Base-by-base conservation (phyloP, 768 basidiomycete species). In the Lactifluus pinguis region DNA sequence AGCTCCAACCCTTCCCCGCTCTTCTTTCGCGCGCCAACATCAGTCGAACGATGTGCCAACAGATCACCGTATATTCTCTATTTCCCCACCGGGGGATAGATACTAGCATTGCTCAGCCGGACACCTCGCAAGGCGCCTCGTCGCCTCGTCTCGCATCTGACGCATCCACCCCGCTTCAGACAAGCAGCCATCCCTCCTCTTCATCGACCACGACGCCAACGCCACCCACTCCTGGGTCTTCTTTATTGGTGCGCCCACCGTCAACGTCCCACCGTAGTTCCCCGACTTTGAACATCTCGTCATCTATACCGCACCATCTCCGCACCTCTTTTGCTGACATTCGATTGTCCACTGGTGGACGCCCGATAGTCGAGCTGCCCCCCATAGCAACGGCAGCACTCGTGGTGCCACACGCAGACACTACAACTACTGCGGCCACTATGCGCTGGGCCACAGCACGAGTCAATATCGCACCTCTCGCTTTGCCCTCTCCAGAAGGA, bases 401-500 rank as follows among this genome's bases (percentile, higher is more conserved):
- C 1, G 45, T 65, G 50, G 66, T 74, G 38, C 58, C 67, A 19
- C 79, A 77, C 55, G 69, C 80, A 4, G 84, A 88, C 39, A 75
- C 81, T 1, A 81, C 83, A 21, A 81, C 87, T n/a, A 76, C 85
- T 2, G 90, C 89, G 0, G 91, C 92, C 0, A 85, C 91, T 1
- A 83, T 94, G 74, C 87, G 91, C 41, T 85, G 84, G 80, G 92
- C 92, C n/a, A 90, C 85, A 3, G 82, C 87, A 10, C 79, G 87
- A 25, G 84, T 92, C 10, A 84, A 90, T 66, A 83, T 98, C 57
- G 86, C 91, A 0, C 94, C 94, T 0, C 78, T 98, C 29, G 85
- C 90, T 0, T 78, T 95, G 0, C 93, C 94, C 2, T 91, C 87
- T 11, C 94, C 94, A 0, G 94, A 98, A 69, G 9, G 94, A 97